A percentile compares a stretch with the other conserved stretches of the same genome.
These are phyloP conservation scores for Geranium brycei DNA, from an alignment of 345 rosid genomes.

Conservation along the genomic window DNA sequence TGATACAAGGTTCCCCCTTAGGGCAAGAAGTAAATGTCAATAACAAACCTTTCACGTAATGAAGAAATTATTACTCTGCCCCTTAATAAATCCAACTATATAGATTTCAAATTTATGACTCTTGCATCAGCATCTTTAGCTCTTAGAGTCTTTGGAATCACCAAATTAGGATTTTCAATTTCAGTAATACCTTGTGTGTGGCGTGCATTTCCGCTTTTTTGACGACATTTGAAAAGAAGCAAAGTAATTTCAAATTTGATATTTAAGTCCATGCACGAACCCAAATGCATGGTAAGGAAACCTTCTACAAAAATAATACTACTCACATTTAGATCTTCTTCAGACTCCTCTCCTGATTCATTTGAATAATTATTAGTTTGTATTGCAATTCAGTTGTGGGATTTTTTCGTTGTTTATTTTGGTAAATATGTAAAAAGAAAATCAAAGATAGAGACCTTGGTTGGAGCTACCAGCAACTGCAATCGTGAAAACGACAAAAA, in stretches of 20 bases:
- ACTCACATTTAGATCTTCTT: constrained; percentile 35
- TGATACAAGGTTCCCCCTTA: not conserved
- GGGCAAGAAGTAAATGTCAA: not conserved
- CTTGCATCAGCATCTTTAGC: constrained; percentile 71
- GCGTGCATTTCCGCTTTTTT: constrained; percentile 70
- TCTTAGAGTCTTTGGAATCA: constrained; percentile 55
- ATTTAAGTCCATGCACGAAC: not conserved
- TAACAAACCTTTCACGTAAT: constrained; percentile 67
- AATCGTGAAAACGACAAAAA: constrained; percentile 8
- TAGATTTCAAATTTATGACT: not conserved
- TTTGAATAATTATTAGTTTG: too few relatives aligned
- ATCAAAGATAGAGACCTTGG: constrained; percentile 29
- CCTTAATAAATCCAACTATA: not conserved
- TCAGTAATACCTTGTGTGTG: constrained; percentile 68
- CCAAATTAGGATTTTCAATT: constrained; percentile 79
- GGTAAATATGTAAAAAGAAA: too few relatives aligned
- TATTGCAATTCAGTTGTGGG: not conserved
- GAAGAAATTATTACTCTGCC: not conserved
- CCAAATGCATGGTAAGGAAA: not conserved
- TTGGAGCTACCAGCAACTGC: constrained; percentile 80
- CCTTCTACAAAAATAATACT: not conserved
- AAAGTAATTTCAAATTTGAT: too few relatives aligned
- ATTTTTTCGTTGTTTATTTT: too few relatives aligned
- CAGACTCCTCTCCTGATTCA: constrained; percentile 36
- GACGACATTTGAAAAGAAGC: not conserved